phyloP scores from a whole-genome alignment of 2,329 filamentous ascomycete species.

The Leptographium procerum region DNA sequence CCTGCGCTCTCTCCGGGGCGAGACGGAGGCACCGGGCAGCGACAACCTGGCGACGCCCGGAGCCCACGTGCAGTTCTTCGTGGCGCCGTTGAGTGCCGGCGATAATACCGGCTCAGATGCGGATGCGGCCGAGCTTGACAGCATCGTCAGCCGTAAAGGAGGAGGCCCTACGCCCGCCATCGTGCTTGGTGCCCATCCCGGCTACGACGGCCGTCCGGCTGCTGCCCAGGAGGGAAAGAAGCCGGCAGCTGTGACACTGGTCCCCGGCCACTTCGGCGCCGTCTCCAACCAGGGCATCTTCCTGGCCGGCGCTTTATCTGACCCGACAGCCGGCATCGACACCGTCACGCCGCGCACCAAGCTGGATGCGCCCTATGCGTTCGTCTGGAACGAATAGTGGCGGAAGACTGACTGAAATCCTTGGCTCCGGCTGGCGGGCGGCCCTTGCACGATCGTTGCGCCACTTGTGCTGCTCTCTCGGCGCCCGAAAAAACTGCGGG shows the following conservation, averaged over 20 bases:
- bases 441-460: too few species aligned
- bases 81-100: slow-evolving; percentile 15
- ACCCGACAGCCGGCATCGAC: not conserved
- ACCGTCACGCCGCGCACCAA: slow-evolving; percentile 29
- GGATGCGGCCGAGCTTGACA: too few species aligned
- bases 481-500: too few species aligned
- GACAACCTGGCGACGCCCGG: slow-evolving; percentile 50
- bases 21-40: slow-evolving; percentile 25
- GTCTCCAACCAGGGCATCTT: slow-evolving; percentile 51
- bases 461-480: too few species aligned
- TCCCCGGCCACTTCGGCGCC: slow-evolving; percentile 45
- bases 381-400: slow-evolving; percentile 8
- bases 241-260: slow-evolving; percentile 7
- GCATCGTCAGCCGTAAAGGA: not conserved
- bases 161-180: slow-evolving; percentile 3
- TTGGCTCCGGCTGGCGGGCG: too few species aligned
- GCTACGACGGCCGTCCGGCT: not conserved
- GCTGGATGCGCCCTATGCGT: slow-evolving; percentile 36
- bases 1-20: slow-evolving; percentile 34
- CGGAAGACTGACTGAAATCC: not conserved
- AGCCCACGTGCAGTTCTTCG: slow-evolving; percentile 56
- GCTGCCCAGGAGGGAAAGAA: not conserved
- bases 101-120: not conserved
- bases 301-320: slow-evolving; percentile 17
- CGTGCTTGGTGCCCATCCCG: slow-evolving; percentile 8